Evolutionary conservation across 176 grass and related monocot genomes (phyloP).

Genomic region (Thalia dealbata): DNA sequence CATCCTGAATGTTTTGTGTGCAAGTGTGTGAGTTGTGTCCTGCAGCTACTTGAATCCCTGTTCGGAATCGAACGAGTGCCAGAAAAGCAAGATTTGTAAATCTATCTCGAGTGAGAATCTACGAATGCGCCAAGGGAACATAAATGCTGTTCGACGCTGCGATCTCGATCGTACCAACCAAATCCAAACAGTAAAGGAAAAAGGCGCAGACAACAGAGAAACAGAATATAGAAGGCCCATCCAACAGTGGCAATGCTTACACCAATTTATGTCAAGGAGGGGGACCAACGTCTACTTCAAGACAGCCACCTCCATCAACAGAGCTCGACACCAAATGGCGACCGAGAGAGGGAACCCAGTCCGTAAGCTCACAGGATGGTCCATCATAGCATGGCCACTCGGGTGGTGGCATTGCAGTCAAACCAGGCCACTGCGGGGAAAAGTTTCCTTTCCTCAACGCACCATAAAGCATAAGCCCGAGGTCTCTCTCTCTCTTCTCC

Average conservation of each 20-base stretch:
- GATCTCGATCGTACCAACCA: constrained; percentile 21
- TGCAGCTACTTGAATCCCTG: neutral
- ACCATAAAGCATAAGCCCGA: neutral
- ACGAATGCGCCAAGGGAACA: neutral
- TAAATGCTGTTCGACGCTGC: constrained; percentile 1
- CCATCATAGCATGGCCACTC: constrained; percentile 6
- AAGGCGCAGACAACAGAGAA: constrained; percentile 17
- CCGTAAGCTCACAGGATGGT: neutral
- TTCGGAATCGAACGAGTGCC: neutral
- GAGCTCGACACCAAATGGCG: neutral
- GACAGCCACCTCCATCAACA: constrained; percentile 6
- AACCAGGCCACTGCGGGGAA: neutral
- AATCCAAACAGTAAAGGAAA: constrained; percentile 26
- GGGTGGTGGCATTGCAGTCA: constrained; percentile 1
- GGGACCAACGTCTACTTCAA: constrained; percentile 9
- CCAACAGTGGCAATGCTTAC: constrained; percentile 5
- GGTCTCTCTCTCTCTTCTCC: neutral
- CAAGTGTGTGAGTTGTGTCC: too few species aligned
- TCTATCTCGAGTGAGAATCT: neutral
- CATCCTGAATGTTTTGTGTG: too few species aligned
- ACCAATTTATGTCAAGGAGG: constrained; percentile 10
- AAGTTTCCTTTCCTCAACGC: too few species aligned
- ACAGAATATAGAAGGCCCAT: constrained; percentile 14
- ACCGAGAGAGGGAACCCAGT: neutral
- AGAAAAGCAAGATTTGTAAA: neutral